phyloP scores from a whole-genome alignment of 1,284 basidiomycete species.

The Ganoderma sinense region DNA sequence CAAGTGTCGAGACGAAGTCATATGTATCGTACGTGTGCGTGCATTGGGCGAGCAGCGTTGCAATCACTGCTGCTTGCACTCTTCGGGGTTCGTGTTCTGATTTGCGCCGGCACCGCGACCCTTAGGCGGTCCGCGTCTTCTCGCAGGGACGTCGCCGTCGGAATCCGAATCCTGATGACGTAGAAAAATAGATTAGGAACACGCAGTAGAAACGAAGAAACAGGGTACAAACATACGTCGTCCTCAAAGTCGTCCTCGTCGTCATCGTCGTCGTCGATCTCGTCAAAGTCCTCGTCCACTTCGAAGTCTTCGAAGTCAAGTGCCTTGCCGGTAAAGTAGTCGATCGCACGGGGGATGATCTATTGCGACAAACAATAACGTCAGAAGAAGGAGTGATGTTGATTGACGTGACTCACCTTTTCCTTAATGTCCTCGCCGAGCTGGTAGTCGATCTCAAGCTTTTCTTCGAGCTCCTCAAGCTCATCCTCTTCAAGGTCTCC shows the following conservation, averaged over 20 bases:
- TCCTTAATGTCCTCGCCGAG: constrained; percentile 99
- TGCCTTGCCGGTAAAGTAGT: constrained; percentile 97
- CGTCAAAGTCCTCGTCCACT: constrained; percentile 73
- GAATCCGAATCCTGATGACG: constrained; percentile 62
- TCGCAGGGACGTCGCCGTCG: constrained; percentile 64
- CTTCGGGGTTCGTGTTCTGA: constrained; percentile 72
- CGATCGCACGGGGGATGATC: constrained; percentile 95
- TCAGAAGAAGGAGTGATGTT: neutral
- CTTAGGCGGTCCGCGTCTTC: constrained; percentile 64
- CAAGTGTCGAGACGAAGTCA: neutral
- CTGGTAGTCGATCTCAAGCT: constrained; percentile 97
- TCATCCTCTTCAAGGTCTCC: constrained; percentile 88
- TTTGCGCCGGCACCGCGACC: constrained; percentile 52
- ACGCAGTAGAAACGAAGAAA: constrained; percentile 21
- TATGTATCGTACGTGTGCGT: neutral
- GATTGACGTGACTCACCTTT: constrained; percentile 60
- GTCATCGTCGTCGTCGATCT: constrained; percentile 65
- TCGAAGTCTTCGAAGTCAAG: constrained; percentile 87
- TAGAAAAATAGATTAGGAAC: constrained; percentile 18
- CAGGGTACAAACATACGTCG: constrained; percentile 48
- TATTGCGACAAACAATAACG: constrained; percentile 39
- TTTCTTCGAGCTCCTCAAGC: constrained; percentile 89
- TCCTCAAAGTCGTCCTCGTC: constrained; percentile 60
- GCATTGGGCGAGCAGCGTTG: neutral
- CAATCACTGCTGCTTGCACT: constrained; percentile 87